Evolutionary conservation across 2,329 filamentous ascomycete species (phyloP).

Genomic region (Cladophialophora carrionii): DNA sequence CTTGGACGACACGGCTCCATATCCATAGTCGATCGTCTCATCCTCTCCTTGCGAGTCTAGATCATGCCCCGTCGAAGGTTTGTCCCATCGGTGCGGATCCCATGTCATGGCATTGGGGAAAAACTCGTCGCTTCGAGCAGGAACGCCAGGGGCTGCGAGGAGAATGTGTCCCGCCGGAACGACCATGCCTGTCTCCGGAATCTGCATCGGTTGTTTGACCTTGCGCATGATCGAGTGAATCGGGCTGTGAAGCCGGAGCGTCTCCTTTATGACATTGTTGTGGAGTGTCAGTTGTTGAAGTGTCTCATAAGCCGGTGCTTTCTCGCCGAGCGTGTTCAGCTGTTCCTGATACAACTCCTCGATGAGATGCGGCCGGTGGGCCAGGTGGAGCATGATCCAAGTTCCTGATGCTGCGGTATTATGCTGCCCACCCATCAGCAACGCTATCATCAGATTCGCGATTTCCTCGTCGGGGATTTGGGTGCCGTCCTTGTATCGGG

Average conservation of each 20-base stretch:
- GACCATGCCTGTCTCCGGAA: conserved; percentile 66
- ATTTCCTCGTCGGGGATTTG: conserved; percentile 80
- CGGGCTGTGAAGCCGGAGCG: conserved; percentile 83
- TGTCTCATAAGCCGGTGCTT: conserved; percentile 77
- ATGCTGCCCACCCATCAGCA: conserved; percentile 91
- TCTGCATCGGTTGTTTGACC: conserved; percentile 83
- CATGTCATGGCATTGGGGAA: conserved; percentile 64
- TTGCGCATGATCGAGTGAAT: conserved; percentile 95
- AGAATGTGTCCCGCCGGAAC: conserved; percentile 80
- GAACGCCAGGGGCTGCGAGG: conserved; percentile 81
- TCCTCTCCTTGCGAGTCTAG: conserved; percentile 49
- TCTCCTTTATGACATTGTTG: conserved; percentile 85
- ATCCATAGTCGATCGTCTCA: conserved; percentile 84
- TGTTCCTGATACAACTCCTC: conserved; percentile 87
- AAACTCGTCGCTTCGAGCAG: conserved; percentile 60
- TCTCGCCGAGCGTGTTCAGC: conserved; percentile 69
- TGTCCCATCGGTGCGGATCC: conserved; percentile 67
- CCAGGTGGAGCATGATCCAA: conserved; percentile 83
- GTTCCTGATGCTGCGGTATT: conserved; percentile 81
- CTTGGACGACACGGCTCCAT: conserved; percentile 81
- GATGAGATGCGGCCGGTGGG: conserved; percentile 74
- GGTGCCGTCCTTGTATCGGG: conserved; percentile 79
- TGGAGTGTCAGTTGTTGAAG: conserved; percentile 79
- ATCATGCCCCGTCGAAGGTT: conserved; percentile 63
- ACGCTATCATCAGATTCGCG: conserved; percentile 90